These are phyloP conservation scores for Phytophthora vignae DNA, from an alignment of 352 stramenopile species.

Conservation along the genomic window DNA sequence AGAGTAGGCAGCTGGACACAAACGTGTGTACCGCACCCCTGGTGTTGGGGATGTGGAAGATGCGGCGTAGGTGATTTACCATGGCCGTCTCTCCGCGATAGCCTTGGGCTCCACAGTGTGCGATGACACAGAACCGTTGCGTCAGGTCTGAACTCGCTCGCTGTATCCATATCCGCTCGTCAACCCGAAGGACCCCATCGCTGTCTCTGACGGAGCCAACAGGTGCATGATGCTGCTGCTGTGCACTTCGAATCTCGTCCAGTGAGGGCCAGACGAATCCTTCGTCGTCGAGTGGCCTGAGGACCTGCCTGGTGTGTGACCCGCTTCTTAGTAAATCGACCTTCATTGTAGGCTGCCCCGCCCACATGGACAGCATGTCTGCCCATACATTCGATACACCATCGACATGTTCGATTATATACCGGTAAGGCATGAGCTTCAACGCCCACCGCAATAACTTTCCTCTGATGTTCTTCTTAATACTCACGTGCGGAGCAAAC, in stretches of 20 bases:
- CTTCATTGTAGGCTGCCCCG: background rate
- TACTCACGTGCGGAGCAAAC: slow-evolving; percentile 2
- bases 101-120: slow-evolving; percentile 2
- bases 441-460: slow-evolving; percentile 13
- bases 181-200: background rate
- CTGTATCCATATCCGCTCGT: background rate
- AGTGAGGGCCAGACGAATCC: too few relatives aligned
- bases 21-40: background rate
- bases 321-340: background rate
- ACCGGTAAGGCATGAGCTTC: slow-evolving; percentile 23
- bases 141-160: background rate
- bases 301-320: background rate
- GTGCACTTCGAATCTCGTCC: too few relatives aligned
- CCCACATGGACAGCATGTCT: background rate
- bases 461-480: slow-evolving; percentile 11
- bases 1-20: background rate
- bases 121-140: slow-evolving; percentile 11
- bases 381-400: background rate
- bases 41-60: background rate
- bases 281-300: background rate
- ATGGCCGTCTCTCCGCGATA: slow-evolving; percentile 4
- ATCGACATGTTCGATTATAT: background rate
- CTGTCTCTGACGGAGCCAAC: too few relatives aligned
- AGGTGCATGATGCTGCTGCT: too few relatives aligned
- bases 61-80: slow-evolving; percentile 1